A percentile compares a stretch with the other conserved stretches of the same genome.
Evolutionary conservation across 768 basidiomycete genomes (phyloP).

Genomic region (Suillus decipiens): DNA sequence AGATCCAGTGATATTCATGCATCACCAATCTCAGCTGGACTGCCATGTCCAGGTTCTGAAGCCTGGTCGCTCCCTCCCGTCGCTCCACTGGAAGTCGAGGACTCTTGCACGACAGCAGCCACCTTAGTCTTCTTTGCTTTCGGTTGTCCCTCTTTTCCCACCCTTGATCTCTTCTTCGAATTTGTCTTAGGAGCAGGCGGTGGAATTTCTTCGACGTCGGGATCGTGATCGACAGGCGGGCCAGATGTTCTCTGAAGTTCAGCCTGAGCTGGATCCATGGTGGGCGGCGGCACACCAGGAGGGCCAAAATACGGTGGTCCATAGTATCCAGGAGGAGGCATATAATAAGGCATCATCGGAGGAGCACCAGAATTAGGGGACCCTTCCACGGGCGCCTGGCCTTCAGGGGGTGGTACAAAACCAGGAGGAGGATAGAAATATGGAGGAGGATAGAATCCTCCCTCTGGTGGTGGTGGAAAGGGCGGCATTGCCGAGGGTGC

Average conservation of each 20-base stretch:
- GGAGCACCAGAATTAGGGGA: constrained; percentile 30
- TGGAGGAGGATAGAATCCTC: constrained; percentile 37
- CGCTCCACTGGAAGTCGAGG: constrained; percentile 27
- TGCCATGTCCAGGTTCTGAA: constrained; percentile 26
- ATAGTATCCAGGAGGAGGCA: constrained; percentile 44
- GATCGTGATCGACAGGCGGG: constrained; percentile 16
- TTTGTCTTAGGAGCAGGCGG: constrained; percentile 19
- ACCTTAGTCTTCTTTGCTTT: constrained; percentile 37
- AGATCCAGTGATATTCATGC: constrained; percentile 16
- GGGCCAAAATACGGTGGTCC: constrained; percentile 31
- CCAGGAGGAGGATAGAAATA: constrained; percentile 44
- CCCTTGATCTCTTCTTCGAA: constrained; percentile 32
- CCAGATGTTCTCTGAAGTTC: constrained; percentile 23
- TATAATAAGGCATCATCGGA: constrained; percentile 37
- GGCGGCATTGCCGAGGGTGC: constrained; percentile 25
- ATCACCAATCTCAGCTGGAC: constrained; percentile 28
- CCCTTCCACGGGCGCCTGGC: constrained; percentile 34
- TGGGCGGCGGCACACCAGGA: constrained; percentile 34
- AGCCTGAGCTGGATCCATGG: constrained; percentile 29
- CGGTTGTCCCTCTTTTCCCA: constrained; percentile 29
- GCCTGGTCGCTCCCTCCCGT: constrained; percentile 29
- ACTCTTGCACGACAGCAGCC: constrained; percentile 12
- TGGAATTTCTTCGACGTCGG: constrained; percentile 18
- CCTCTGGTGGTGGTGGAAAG: constrained; percentile 38
- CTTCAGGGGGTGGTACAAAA: constrained; percentile 41